A percentile compares a stretch with the other conserved stretches of the same genome.
These are phyloP conservation scores for Phaseolus coccineus DNA, from an alignment of 331 rosid genomes.

Conservation along the genomic window DNA sequence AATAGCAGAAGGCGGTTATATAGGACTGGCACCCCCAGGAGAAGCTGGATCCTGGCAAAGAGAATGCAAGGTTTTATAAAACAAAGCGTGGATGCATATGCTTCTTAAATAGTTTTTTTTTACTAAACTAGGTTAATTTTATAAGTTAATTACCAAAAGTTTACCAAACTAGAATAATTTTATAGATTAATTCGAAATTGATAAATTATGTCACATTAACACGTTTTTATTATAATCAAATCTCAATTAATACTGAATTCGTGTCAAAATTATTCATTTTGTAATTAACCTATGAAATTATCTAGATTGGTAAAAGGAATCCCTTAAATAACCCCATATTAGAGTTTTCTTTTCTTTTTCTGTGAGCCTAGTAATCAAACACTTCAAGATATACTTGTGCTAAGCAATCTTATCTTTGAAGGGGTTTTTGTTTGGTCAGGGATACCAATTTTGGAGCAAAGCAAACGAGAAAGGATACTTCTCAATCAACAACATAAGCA, in stretches of 20 bases:
- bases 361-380: not conserved
- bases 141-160: too few relatives aligned
- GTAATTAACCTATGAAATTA: too few relatives aligned
- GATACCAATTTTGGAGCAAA: constrained; percentile 88
- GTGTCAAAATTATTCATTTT: too few relatives aligned
- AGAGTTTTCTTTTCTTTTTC: not conserved
- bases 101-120: not conserved
- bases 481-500: constrained; percentile 58
- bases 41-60: constrained; percentile 89
- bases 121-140: too few relatives aligned
- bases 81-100: not conserved
- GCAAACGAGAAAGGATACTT: constrained; percentile 68
- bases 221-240: too few relatives aligned
- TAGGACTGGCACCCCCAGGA: constrained; percentile 89
- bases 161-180: too few relatives aligned
- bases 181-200: too few relatives aligned
- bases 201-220: too few relatives aligned
- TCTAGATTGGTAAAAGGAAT: too few relatives aligned
- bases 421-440: constrained; percentile 50
- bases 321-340: not conserved
- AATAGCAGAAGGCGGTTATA: constrained; percentile 62
- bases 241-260: too few relatives aligned
- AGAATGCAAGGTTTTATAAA: constrained; percentile 78
- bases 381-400: not conserved
- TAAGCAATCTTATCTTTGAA: not conserved